Evolutionary conservation across 345 rosid species (phyloP).

Genomic region (Hibiscus trionum): DNA sequence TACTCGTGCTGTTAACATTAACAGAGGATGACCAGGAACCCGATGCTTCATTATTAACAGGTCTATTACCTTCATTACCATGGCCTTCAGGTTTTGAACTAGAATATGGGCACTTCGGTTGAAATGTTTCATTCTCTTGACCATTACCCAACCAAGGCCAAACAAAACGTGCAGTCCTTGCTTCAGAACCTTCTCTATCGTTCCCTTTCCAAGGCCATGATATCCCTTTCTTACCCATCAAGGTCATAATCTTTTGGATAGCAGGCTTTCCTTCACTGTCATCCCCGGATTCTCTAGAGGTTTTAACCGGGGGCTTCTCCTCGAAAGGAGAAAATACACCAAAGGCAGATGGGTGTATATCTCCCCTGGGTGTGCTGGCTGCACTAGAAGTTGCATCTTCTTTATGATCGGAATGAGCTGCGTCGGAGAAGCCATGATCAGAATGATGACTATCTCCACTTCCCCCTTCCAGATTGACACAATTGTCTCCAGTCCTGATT

Average conservation of each 20-base stretch:
- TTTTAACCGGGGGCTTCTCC: conserved; percentile 40
- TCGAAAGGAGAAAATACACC: conserved; percentile 50
- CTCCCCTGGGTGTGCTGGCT: conserved; percentile 91
- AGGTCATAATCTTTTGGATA: conserved; percentile 58
- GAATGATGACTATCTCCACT: conserved; percentile 67
- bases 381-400: conserved; percentile 88
- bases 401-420: conserved; percentile 50
- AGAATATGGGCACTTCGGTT: conserved; percentile 33
- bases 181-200: conserved; percentile 60
- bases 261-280: conserved; percentile 70
- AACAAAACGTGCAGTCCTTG: conserved; percentile 37
- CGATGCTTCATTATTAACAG: conserved; percentile 54
- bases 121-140: conserved; percentile 42
- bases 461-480: conserved; percentile 59
- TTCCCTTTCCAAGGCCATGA: conserved; percentile 97
- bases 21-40: conserved; percentile 74
- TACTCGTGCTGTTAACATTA: conserved; percentile 82
- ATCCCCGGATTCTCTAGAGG: conserved; percentile 55
- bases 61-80: conserved; percentile 39
- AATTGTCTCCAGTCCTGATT: conserved; percentile 55
- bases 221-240: conserved; percentile 72
- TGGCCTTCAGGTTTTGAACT: conserved; percentile 43
- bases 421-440: conserved; percentile 55
- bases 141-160: conserved; percentile 61
- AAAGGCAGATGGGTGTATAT: conserved; percentile 44